Conservation (phyloP, 179 eudicot genomes). For the Beta macrorhiza region DNA sequence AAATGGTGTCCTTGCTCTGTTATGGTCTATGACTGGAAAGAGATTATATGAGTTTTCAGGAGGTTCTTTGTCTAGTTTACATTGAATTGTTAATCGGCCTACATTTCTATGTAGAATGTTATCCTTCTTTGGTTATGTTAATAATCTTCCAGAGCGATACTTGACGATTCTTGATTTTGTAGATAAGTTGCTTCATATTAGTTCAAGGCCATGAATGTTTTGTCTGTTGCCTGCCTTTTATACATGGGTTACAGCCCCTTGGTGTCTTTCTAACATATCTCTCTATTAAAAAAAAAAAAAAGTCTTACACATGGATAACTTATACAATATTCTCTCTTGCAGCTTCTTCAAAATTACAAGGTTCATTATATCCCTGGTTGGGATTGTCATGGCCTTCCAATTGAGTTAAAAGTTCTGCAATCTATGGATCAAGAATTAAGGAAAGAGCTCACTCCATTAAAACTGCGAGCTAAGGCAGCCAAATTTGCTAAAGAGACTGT, state of each 20-base stretch:
- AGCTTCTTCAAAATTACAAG: conserved; percentile 94
- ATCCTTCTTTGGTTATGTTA: background rate
- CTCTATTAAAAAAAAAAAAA: too few species aligned
- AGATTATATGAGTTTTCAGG: background rate
- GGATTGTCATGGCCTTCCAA: conserved; percentile 99
- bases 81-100: background rate
- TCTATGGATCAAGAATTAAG: conserved; percentile 85
- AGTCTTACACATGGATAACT: background rate
- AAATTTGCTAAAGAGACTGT: conserved; percentile 93
- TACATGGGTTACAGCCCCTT: background rate
- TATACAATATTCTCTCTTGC: conserved; percentile 29
- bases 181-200: too few species aligned
- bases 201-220: too few species aligned
- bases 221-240: background rate
- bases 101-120: background rate
- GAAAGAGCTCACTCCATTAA: conserved; percentile 82
- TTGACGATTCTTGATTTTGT: background rate
- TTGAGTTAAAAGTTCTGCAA: conserved; percentile 95
- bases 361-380: conserved; percentile 92
- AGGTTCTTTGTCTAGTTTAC: background rate
- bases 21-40: background rate
- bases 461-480: conserved; percentile 90
- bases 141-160: background rate
- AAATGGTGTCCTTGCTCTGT: background rate
- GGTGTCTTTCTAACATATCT: too few species aligned